Conservation (phyloP, 208 protist species). For the Spongospora subterranea region DNA sequence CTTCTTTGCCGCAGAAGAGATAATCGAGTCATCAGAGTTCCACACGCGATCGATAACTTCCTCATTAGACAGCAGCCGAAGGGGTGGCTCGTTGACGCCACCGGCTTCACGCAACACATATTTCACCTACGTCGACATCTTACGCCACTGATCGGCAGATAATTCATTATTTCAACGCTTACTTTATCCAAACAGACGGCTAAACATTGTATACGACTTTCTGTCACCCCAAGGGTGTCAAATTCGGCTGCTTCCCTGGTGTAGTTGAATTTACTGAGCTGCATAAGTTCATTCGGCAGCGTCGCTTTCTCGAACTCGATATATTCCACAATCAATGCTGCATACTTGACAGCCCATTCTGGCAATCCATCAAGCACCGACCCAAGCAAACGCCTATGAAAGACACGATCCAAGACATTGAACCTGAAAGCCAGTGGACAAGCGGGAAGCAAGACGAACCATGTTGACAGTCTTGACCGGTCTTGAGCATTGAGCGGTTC, state of each 20-base stretch:
- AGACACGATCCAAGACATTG: background rate
- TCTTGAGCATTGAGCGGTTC: conserved; percentile 1
- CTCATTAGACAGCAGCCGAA: background rate
- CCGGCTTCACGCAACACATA: conserved; percentile 14
- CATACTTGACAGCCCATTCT: conserved; percentile 44
- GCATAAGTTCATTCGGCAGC: conserved; percentile 49
- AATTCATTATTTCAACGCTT: background rate
- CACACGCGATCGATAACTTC: conserved; percentile 31
- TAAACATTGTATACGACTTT: conserved; percentile 30
- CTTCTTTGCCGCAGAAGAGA: conserved; percentile 13
- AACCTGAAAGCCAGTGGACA: too few relatives aligned
- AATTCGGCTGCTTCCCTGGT: conserved; percentile 6
- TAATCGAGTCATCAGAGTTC: conserved; percentile 24
- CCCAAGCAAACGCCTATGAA: background rate
- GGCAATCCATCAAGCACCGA: conserved; percentile 27
- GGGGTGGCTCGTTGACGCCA: conserved; percentile 1
- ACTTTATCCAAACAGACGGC: conserved; percentile 1
- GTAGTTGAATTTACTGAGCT: conserved; percentile 41
- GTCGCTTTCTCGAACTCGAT: conserved; percentile 48
- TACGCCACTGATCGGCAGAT: background rate
- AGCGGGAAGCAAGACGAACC: too few relatives aligned
- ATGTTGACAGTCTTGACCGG: background rate
- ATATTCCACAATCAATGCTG: conserved; percentile 47
- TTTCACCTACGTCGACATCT: background rate
- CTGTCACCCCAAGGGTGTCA: conserved; percentile 30